Conservation (phyloP, 805 yeast species). For the Myxozyma neglecta region DNA sequence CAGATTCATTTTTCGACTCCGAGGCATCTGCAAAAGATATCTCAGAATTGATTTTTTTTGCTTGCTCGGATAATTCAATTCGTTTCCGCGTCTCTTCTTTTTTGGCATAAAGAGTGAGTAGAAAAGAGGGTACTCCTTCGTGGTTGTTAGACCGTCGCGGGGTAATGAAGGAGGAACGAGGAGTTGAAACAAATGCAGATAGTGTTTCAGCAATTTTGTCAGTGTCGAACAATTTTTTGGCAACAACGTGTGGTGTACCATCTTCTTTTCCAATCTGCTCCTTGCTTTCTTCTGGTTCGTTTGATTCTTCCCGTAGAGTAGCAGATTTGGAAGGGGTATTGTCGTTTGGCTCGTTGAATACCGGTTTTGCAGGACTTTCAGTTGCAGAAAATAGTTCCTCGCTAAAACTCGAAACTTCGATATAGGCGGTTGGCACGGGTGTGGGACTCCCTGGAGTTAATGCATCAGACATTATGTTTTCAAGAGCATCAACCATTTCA, state of each 20-base stretch:
- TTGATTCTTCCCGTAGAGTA: too few species aligned
- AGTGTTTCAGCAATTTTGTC: not conserved
- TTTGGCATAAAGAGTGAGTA: not conserved
- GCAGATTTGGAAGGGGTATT: too few species aligned
- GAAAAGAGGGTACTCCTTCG: not conserved
- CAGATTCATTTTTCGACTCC: not conserved
- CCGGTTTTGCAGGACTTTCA: not conserved
- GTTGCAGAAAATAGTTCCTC: too few species aligned
- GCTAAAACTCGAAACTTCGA: not conserved
- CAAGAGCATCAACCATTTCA: conserved; percentile 3
- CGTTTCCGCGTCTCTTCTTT: not conserved
- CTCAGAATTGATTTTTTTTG: not conserved
- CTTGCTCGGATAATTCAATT: not conserved
- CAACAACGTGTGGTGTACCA: not conserved
- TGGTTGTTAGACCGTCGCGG: not conserved
- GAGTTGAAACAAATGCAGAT: not conserved
- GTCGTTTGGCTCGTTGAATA: too few species aligned
- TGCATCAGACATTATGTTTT: not conserved
- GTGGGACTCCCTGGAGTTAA: not conserved
- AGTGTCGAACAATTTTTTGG: not conserved
- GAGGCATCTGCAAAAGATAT: not conserved
- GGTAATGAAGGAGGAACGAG: not conserved
- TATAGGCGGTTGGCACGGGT: not conserved
- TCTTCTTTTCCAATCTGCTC: not conserved
- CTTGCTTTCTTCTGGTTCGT: too few species aligned